Evolutionary conservation across 768 basidiomycete species (phyloP).

Genomic region (Podaxis sp.): DNA sequence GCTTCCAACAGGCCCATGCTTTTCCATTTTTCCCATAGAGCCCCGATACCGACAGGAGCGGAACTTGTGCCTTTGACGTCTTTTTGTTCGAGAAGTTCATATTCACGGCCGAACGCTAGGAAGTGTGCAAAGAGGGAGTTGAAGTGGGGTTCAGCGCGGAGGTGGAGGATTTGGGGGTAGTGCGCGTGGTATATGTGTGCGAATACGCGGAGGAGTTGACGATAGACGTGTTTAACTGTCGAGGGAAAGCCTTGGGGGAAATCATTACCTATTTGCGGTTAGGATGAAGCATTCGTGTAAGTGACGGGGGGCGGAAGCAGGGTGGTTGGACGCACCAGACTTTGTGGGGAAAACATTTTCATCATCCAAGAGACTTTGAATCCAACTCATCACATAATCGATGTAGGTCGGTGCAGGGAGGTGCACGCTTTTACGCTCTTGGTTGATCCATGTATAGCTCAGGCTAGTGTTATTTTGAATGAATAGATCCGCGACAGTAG

Average conservation of each 20-base stretch:
- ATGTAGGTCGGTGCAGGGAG: conserved; percentile 95
- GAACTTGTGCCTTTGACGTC: conserved; percentile 76
- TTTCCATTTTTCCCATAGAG: conserved; percentile 86
- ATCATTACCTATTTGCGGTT: conserved; percentile 69
- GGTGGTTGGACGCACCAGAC: conserved; percentile 57
- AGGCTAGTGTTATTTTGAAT: conserved; percentile 47
- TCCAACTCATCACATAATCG: conserved; percentile 97
- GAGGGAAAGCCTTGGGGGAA: conserved; percentile 88
- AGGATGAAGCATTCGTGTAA: not conserved
- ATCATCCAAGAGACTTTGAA: conserved; percentile 93
- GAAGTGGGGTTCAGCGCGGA: conserved; percentile 93
- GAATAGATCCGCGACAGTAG: not conserved
- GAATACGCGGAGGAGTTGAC: conserved; percentile 94
- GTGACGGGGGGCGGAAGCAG: not conserved
- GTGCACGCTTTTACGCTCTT: conserved; percentile 83
- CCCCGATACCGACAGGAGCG: conserved; percentile 69
- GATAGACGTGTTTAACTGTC: conserved; percentile 92
- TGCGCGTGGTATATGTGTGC: conserved; percentile 98
- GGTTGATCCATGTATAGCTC: conserved; percentile 94
- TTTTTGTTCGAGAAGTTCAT: conserved; percentile 87
- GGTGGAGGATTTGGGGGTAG: conserved; percentile 87
- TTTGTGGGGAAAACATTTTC: conserved; percentile 95
- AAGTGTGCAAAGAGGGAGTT: conserved; percentile 99
- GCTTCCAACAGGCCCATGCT: conserved; percentile 82
- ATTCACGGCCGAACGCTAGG: conserved; percentile 93